Evolutionary conservation across 345 rosid species (phyloP).

Genomic region (Eucalyptus sp.): DNA sequence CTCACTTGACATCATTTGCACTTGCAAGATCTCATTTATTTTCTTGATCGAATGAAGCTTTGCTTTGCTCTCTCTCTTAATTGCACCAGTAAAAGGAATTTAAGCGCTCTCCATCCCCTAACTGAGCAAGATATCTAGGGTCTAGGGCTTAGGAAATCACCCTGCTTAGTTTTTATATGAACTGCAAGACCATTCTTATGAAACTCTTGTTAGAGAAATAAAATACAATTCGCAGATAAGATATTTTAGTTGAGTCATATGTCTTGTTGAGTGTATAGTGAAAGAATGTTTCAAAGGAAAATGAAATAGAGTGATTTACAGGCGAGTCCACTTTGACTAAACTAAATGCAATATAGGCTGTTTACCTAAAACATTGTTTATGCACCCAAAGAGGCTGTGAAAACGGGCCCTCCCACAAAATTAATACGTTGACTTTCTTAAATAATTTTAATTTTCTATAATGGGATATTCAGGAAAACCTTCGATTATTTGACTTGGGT

Average conservation of each 20-base stretch:
- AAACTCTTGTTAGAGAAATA: neutral
- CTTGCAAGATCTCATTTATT: neutral
- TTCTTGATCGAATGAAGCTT: neutral
- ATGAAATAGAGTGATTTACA: neutral
- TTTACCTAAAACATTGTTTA: neutral
- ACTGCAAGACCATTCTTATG: neutral
- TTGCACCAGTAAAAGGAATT: neutral
- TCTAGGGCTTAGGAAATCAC: neutral
- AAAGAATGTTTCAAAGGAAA: neutral
- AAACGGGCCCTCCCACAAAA: neutral
- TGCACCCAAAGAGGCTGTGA: neutral
- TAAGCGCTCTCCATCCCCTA: fast-evolving
- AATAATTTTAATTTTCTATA: no score
- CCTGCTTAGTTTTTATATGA: neutral
- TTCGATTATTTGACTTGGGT: no score
- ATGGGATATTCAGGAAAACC: neutral
- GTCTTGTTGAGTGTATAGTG: neutral
- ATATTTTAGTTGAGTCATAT: neutral
- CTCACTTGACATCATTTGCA: neutral
- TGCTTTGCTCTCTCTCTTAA: neutral
- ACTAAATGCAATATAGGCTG: neutral
- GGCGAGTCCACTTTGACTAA: no score
- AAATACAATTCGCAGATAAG: neutral
- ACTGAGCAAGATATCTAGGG: neutral
- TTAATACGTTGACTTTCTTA: no score